Percentiles rank a stretch among this genome's conserved stretches.
These are phyloP conservation scores for Phaeosphaeriaceae sp. DNA, from an alignment of 2,329 filamentous ascomycete species.

Conservation along the genomic window DNA sequence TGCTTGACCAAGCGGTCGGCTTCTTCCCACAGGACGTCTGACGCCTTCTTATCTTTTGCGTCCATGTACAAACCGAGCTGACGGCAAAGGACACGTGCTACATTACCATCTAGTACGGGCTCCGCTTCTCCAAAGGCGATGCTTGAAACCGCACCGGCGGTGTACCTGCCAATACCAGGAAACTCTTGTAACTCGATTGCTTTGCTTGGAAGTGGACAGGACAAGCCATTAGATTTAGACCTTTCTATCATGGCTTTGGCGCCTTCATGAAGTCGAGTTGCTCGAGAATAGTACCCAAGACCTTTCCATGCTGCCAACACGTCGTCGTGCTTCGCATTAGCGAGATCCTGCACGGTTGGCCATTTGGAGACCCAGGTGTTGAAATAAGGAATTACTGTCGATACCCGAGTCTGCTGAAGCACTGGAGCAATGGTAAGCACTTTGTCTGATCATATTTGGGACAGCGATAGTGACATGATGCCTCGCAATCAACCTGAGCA, in stretches of 20 bases:
- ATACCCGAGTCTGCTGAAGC: constrained; percentile 71
- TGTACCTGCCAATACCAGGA: constrained; percentile 68
- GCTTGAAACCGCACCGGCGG: constrained; percentile 67
- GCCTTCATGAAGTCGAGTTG: constrained; percentile 65
- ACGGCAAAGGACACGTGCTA: constrained; percentile 66
- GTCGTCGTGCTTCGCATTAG: constrained; percentile 61
- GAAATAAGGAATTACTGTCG: constrained; percentile 69
- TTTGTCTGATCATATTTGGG: constrained; percentile 5
- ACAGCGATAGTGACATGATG: too few relatives aligned
- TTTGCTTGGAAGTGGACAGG: constrained; percentile 59
- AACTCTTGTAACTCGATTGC: constrained; percentile 58
- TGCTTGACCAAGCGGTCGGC: constrained; percentile 63
- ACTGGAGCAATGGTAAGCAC: constrained; percentile 41
- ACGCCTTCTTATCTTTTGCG: constrained; percentile 62
- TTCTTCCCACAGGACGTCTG: constrained; percentile 65
- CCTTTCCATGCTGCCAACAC: constrained; percentile 67
- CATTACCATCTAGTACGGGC: constrained; percentile 70
- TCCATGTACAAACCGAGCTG: constrained; percentile 66
- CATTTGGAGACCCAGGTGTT: constrained; percentile 67
- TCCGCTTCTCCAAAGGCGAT: constrained; percentile 68
- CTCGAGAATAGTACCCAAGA: constrained; percentile 70
- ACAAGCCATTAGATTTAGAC: constrained; percentile 29
- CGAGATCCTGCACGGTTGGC: constrained; percentile 65
- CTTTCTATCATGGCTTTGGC: constrained; percentile 58
- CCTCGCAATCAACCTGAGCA: too few relatives aligned